Percentiles rank a stretch among this genome's conserved stretches.
Conservation (phyloP, 768 basidiomycete species). For the Kondoa subrosea region DNA sequence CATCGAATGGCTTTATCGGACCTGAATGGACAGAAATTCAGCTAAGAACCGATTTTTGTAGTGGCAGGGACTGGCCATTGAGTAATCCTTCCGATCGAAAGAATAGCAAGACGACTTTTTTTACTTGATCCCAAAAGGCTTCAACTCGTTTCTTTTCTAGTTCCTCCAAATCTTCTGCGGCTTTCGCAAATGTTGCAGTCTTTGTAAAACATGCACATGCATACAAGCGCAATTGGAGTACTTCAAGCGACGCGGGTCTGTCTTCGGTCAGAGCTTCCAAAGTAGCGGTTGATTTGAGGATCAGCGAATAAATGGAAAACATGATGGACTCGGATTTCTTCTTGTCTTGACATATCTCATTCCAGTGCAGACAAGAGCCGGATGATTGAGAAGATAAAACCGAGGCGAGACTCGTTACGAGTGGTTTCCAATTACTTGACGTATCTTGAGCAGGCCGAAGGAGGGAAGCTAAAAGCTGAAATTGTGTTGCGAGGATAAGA, state of each 20-base stretch:
- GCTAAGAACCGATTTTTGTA: background rate
- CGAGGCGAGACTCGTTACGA: background rate
- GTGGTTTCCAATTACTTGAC: background rate
- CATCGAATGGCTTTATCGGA: background rate
- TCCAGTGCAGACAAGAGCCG: background rate
- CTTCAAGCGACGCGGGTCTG: background rate
- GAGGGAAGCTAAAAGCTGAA: background rate
- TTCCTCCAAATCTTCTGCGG: background rate
- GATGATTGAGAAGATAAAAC: background rate
- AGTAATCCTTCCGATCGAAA: background rate
- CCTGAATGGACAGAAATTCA: background rate
- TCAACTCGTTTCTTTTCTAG: background rate
- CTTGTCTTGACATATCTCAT: background rate
- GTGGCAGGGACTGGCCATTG: background rate
- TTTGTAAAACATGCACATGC: background rate
- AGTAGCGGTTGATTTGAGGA: background rate
- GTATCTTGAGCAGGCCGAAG: background rate
- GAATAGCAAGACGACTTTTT: background rate
- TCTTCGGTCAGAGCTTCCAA: background rate
- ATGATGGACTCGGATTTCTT: background rate
- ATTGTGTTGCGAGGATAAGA: background rate
- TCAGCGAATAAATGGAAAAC: background rate
- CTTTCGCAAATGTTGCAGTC: background rate
- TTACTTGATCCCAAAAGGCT: conserved; percentile 7
- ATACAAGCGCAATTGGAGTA: background rate